Percentiles rank a stretch among this genome's conserved stretches.
Conservation (phyloP, 1,284 basidiomycete species). For the Malassezia japonica region DNA sequence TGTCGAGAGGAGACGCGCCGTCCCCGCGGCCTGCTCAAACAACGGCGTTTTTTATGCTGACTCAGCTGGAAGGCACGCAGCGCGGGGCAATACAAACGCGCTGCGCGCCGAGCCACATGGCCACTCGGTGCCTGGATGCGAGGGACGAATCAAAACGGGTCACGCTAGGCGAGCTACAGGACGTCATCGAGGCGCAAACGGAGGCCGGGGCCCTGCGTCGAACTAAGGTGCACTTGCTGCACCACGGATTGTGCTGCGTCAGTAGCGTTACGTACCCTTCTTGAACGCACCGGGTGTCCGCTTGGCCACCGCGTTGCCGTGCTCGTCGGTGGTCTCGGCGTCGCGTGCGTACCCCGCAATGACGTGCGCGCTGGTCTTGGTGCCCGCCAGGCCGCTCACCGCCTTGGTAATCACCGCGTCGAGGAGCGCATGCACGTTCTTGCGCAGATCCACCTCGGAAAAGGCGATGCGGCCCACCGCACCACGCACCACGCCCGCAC, state of each 20-base stretch:
- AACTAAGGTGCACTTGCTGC: conserved; percentile 65
- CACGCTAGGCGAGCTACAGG: conserved; percentile 6
- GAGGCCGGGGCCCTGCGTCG: conserved; percentile 78
- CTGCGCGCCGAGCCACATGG: too few species aligned
- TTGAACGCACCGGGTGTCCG: conserved; percentile 6
- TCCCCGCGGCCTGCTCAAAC: too few species aligned
- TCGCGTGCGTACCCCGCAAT: conserved; percentile 13
- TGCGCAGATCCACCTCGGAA: conserved; percentile 63
- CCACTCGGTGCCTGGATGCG: too few species aligned
- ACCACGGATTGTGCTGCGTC: conserved; percentile 27
- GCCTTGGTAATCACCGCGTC: conserved; percentile 55
- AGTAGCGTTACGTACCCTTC: conserved; percentile 1
- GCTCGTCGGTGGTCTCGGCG: neutral
- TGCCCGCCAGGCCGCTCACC: conserved; percentile 18
- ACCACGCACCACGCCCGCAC: conserved; percentile 70
- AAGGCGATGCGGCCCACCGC: conserved; percentile 56
- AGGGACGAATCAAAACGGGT: too few species aligned
- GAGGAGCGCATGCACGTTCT: conserved; percentile 70
- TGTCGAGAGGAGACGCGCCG: neutral
- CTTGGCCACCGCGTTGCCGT: neutral
- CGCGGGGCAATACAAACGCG: too few species aligned
- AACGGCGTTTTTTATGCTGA: neutral
- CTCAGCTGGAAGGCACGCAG: neutral
- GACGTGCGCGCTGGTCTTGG: conserved; percentile 9
- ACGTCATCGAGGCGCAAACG: conserved; percentile 50